Percentiles rank a stretch among this genome's conserved stretches.
phyloP scores from a whole-genome alignment of 805 yeast species.

The Suhomyces xylopsoci region DNA sequence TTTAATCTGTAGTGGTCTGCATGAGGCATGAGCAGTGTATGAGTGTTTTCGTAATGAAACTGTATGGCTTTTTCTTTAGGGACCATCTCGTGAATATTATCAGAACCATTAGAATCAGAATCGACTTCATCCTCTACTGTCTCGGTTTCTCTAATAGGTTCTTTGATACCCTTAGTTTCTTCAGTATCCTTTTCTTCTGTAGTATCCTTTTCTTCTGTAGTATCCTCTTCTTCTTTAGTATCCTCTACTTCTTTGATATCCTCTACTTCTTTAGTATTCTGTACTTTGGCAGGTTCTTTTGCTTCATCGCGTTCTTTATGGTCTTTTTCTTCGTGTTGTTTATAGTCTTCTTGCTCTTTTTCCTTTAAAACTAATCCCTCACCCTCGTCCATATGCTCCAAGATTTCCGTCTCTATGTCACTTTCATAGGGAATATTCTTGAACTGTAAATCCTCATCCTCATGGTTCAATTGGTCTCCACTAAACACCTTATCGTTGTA shows the following conservation, averaged over 20 bases:
- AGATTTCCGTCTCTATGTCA: conserved; percentile 28
- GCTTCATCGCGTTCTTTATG: too few species aligned
- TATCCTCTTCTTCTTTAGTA: too few species aligned
- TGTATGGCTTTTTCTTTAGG: background rate
- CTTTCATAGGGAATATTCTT: conserved; percentile 11
- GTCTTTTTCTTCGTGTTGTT: too few species aligned
- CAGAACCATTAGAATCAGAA: background rate
- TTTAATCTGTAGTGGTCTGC: background rate
- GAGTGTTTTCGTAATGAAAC: background rate
- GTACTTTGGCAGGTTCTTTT: too few species aligned
- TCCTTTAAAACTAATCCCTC: background rate
- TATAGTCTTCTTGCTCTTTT: background rate
- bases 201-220: too few species aligned
- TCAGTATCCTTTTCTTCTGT: too few species aligned
- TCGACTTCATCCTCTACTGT: background rate
- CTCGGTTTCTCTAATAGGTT: too few species aligned
- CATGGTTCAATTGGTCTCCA: conserved; percentile 1
- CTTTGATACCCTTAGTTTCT: too few species aligned
- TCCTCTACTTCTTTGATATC: too few species aligned
- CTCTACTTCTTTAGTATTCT: too few species aligned
- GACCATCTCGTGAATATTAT: background rate
- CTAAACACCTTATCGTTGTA: conserved; percentile 5
- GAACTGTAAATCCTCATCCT: conserved; percentile 1
- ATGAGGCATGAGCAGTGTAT: background rate
- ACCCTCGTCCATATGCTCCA: conserved; percentile 2